Evolutionary conservation across 1,284 basidiomycete genomes (phyloP), one percentile per base, ranked within the genome.

Genomic region (Amylostereum chailletii): DNA sequence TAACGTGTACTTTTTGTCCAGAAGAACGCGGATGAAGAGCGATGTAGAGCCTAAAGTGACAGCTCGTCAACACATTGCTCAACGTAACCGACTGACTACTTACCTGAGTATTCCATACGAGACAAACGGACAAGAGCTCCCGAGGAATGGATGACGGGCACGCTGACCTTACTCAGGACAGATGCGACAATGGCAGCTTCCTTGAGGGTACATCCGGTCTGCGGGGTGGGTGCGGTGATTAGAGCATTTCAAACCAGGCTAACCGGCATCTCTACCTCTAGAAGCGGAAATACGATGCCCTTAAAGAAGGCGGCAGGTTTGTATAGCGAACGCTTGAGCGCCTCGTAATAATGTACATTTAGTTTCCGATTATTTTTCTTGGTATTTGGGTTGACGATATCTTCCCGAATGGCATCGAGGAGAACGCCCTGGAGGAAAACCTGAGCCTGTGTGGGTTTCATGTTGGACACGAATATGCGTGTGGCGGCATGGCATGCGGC

Each of bases 261-360:
- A 8, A 67, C 84, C 53, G 19, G 19, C 19, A 1, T 19, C 19
- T 19, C 19, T 59, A 92, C 92, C 62, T 96, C 93, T 56, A 95
- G 81, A 60, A 99, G 75, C 1, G 96, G 96, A 67, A 99, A 99
- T 36, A 99, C 77, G 52, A 99, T 86, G 3, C 95, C 96, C 68
- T 99, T 99, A 77, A 99, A 99, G 65, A 98, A 98, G 1, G 96
- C 94, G 1, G 90, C 90, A 3, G 96, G 96, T 67, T 99, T 99
- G 69, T 95, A 99, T 52, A 99, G 69, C 7, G 91, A 81, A 58
- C 93, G 86, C 65, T 94, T 95, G 58, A 99, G 68, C 29, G 87
- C 85, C 63, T 95, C 91, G 62, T 96, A 99, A 55, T 94, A 90
- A 55, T 99, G 96, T 30, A 93, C 88, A 60, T 90, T 88, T 45